Evolutionary conservation across 2,329 filamentous ascomycete species (phyloP).

Genomic region (Torrubiellomyces zombiae): DNA sequence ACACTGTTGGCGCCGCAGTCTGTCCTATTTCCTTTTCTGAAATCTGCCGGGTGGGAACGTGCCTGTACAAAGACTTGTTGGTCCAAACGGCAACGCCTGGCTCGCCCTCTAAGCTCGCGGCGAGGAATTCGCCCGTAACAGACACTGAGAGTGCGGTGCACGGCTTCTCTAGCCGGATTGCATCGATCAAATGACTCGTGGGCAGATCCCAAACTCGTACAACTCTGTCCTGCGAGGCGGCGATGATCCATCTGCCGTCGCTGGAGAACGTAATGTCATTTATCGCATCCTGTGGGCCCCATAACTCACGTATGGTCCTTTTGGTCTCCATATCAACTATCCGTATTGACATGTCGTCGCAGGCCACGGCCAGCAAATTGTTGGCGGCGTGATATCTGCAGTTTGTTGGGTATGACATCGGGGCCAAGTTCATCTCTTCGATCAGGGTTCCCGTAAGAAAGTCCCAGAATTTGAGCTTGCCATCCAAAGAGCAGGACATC

Average conservation of each 20-base stretch:
- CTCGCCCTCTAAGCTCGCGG: constrained; percentile 65
- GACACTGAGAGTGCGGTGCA: constrained; percentile 84
- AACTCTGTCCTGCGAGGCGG: constrained; percentile 64
- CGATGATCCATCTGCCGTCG: constrained; percentile 86
- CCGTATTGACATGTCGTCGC: constrained; percentile 74
- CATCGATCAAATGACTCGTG: constrained; percentile 88
- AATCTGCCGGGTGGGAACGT: constrained; percentile 73
- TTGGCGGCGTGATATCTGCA: constrained; percentile 69
- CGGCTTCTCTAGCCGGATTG: constrained; percentile 60
- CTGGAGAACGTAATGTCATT: constrained; percentile 81
- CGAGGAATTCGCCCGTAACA: constrained; percentile 80
- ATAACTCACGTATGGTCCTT: constrained; percentile 82
- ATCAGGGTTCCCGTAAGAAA: constrained; percentile 68
- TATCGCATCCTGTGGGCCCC: constrained; percentile 58
- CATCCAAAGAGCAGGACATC: constrained; percentile 77
- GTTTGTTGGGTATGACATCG: constrained; percentile 55
- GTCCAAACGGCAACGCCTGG: constrained; percentile 93
- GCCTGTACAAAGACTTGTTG: constrained; percentile 79
- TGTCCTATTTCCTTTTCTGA: constrained; percentile 56
- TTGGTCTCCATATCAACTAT: constrained; percentile 83
- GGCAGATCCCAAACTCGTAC: constrained; percentile 89
- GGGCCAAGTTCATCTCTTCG: constrained; percentile 68
- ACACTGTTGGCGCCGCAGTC: constrained; percentile 54
- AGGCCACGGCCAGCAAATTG: constrained; percentile 75
- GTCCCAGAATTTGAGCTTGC: constrained; percentile 95